Evolutionary conservation across 495 filamentous ascomycete species (phyloP), one percentile per base, ranked within the genome.

Genomic region (Jackrogersella minutella): DNA sequence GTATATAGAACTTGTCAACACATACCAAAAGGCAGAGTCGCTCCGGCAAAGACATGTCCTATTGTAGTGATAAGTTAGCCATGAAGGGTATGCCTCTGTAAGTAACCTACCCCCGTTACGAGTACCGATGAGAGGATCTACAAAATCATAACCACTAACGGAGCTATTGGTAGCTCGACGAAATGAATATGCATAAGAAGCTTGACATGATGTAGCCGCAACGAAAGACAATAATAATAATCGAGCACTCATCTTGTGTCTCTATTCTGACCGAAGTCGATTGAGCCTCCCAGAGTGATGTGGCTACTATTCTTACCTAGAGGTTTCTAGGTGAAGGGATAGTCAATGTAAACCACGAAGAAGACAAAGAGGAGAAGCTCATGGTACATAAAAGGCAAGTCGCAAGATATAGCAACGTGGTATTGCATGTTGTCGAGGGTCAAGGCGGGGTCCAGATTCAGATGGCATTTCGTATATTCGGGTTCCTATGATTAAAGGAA

Each of bases 101-200:
- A 88, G 87, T 10, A 85, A 83, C 82, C 87, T 82, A 58, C 88
- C 88, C 78, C 75, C 86, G 68, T 87, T 84, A 26, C 75, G 79
- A 30, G 84, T 86, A 17, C 85, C 85, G 58, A 88, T 88, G n/a
- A 88, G 74, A 30, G 84, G 84, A 68, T 88, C 78, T 44, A 87
- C 81, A 43, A 70, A 77, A 21, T 73, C 64, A 54, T 74, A 74
- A 51, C 36, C 64, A 58, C 49, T 44, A 11, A 41, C 30, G 26
- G 65, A 50, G 50, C 21, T 50, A 8, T 70, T 47, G 44, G 19
- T 46, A 51, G 41, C 30, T 46, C 40, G 65, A 21, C 51, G 43
- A 28, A 8, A 30, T 14, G 40, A 30, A 13, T 26, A 53, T 14
- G 40, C 63, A 19, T 60, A 34, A 14, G 65, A 66, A 5, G 51